Percentiles rank a stretch among this genome's conserved stretches.
Evolutionary conservation across 2,329 filamentous ascomycete species (phyloP).

Genomic region (Trichoderma sp.): DNA sequence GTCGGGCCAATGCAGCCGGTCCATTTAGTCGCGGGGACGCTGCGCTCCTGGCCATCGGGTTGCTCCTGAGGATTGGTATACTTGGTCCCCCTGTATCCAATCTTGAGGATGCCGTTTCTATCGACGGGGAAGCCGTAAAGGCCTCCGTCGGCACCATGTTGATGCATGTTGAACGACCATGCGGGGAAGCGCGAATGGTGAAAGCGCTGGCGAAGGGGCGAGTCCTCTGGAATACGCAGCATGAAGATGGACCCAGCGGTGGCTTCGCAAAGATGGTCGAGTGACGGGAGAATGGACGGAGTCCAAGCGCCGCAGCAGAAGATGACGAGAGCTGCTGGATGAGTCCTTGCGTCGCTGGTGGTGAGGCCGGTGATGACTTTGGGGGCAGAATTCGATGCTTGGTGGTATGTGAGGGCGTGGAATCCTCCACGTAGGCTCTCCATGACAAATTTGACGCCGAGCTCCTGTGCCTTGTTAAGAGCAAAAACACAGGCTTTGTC

Average conservation of each 20-base stretch:
- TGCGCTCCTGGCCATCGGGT: conserved; percentile 37
- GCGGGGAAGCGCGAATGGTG: conserved; percentile 44
- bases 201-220: conserved; percentile 27
- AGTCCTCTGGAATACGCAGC: conserved; percentile 39
- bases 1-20: conserved; percentile 6
- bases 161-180: conserved; percentile 38
- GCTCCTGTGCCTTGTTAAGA: conserved; percentile 38
- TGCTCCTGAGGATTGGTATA: conserved; percentile 43
- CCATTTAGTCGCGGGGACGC: conserved; percentile 41
- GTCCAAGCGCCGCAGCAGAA: conserved; percentile 46
- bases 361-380: conserved; percentile 35
- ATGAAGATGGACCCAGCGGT: conserved; percentile 46
- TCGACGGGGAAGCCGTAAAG: conserved; percentile 48
- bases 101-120: conserved; percentile 43
- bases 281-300: conserved; percentile 38
- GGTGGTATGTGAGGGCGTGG: conserved; percentile 25
- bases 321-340: conserved; percentile 35
- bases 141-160: conserved; percentile 34
- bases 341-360: conserved; percentile 36
- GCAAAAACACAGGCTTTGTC: conserved; percentile 46
- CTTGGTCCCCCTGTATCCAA: conserved; percentile 51
- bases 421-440: conserved; percentile 32
- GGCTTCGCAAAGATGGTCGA: conserved; percentile 44
- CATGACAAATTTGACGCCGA: conserved; percentile 43
- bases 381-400: not conserved